Evolutionary conservation across 73 alveolate genomes (phyloP).

Genomic region (Symbiodinium pilosum): DNA sequence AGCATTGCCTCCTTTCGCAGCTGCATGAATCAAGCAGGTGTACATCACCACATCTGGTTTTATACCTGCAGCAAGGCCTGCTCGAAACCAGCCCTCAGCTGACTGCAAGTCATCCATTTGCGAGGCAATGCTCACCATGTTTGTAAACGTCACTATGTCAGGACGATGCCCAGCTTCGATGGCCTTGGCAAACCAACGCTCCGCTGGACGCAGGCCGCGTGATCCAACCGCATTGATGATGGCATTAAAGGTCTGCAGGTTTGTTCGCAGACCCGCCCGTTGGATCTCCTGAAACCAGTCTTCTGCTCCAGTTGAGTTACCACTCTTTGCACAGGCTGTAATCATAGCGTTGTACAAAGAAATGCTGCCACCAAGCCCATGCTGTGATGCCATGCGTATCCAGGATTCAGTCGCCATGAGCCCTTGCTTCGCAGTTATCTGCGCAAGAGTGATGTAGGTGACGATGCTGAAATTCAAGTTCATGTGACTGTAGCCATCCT

Average conservation of each 20-base stretch:
- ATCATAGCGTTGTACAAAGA: constrained; percentile 43
- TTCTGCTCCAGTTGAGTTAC: background rate
- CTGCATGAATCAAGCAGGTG: constrained; percentile 47
- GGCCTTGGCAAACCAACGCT: constrained; percentile 71
- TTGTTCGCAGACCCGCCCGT: background rate
- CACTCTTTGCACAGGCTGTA: constrained; percentile 6
- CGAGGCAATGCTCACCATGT: constrained; percentile 52
- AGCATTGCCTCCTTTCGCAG: constrained; percentile 26
- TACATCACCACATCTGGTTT: constrained; percentile 67
- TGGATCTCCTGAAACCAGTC: background rate
- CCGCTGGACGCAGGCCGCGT: constrained; percentile 43
- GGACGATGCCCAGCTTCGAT: constrained; percentile 78
- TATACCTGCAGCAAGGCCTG: constrained; percentile 16
- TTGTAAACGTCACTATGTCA: constrained; percentile 18
- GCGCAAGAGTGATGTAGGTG: constrained; percentile 28
- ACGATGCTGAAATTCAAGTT: constrained; percentile 27
- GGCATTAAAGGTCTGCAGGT: constrained; percentile 72
- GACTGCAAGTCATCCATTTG: constrained; percentile 19
- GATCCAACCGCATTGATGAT: constrained; percentile 54
- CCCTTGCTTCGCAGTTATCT: constrained; percentile 49
- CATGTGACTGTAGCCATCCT: constrained; percentile 38
- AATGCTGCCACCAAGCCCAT: constrained; percentile 30
- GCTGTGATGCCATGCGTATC: constrained; percentile 10
- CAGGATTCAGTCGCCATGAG: constrained; percentile 18
- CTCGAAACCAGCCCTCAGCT: constrained; percentile 92